Evolutionary conservation across 257 asterid species (phyloP).

Genomic region (Plantago elongata): DNA sequence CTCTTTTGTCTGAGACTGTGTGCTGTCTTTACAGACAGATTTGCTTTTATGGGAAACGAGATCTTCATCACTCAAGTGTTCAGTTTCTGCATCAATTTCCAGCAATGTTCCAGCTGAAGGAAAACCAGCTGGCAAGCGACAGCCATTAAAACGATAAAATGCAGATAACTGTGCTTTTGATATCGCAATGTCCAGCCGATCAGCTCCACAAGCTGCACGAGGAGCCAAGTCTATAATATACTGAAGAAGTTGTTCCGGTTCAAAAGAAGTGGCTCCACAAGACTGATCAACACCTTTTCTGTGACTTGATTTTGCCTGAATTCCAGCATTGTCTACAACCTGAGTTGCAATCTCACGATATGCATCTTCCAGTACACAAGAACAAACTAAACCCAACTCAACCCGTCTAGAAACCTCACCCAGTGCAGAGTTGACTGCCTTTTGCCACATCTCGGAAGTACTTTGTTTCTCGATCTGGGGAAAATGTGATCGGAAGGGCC

Average conservation of each 20-base stretch:
- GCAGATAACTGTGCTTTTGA: slow-evolving; percentile 73
- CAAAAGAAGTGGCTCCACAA: slow-evolving; percentile 42
- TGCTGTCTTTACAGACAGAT: slow-evolving; percentile 37
- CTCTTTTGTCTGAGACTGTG: slow-evolving; percentile 53
- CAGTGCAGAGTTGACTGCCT: slow-evolving; percentile 69
- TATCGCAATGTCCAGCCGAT: slow-evolving; percentile 60
- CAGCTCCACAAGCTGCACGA: slow-evolving; percentile 43
- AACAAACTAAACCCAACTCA: slow-evolving; percentile 73
- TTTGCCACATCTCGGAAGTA: slow-evolving; percentile 72
- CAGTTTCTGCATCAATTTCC: slow-evolving; percentile 35
- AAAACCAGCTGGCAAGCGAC: slow-evolving; percentile 39
- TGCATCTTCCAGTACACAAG: slow-evolving; percentile 55
- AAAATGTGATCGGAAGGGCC: slow-evolving; percentile 69
- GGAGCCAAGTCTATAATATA: slow-evolving; percentile 53
- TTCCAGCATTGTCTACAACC: slow-evolving; percentile 73
- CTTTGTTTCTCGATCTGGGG: slow-evolving; percentile 76
- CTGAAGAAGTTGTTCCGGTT: slow-evolving; percentile 62
- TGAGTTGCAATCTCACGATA: slow-evolving; percentile 51
- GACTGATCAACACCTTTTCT: slow-evolving; percentile 73
- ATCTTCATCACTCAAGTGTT: slow-evolving; percentile 21
- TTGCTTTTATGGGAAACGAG: slow-evolving; percentile 37
- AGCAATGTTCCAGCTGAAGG: slow-evolving; percentile 43
- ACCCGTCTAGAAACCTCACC: slow-evolving; percentile 82
- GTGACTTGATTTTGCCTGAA: slow-evolving; percentile 66
- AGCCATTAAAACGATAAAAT: slow-evolving; percentile 60